Percentiles rank a stretch among this genome's conserved stretches.
Evolutionary conservation across 1,284 basidiomycete genomes (phyloP).

Genomic region (Sanghuangporus weigelae): DNA sequence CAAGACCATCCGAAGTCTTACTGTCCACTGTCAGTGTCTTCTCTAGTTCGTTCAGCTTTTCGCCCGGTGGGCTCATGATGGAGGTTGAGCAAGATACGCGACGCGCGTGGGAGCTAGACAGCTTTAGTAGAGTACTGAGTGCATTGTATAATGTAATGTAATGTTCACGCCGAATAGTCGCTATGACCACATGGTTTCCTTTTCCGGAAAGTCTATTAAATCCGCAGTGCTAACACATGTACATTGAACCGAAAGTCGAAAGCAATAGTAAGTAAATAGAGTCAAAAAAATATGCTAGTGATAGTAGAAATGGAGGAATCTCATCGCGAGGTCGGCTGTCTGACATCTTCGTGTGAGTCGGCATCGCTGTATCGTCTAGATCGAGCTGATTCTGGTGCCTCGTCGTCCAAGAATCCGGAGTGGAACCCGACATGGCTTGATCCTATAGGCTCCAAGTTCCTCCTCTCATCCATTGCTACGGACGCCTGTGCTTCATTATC

Average conservation of each 20-base stretch:
- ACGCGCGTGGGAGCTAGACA: neutral
- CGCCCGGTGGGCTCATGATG: slow-evolving; percentile 1
- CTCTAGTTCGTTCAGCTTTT: neutral
- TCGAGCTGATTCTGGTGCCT: neutral
- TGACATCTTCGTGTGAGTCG: neutral
- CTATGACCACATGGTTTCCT: slow-evolving; percentile 1
- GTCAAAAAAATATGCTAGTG: neutral
- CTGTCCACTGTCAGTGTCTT: neutral
- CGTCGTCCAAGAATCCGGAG: slow-evolving; percentile 16
- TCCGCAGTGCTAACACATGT: neutral
- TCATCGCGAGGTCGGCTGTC: slow-evolving; percentile 32
- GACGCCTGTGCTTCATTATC: slow-evolving; percentile 30
- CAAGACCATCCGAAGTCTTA: neutral
- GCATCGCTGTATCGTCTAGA: slow-evolving; percentile 2
- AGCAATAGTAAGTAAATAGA: neutral
- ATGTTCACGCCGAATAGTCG: neutral
- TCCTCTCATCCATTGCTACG: slow-evolving; percentile 53
- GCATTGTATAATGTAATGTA: neutral
- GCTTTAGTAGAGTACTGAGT: neutral
- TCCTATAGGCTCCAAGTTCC: slow-evolving; percentile 35
- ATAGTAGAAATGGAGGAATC: neutral
- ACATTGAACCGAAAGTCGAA: neutral
- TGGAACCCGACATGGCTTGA: slow-evolving; percentile 6
- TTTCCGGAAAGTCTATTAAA: neutral
- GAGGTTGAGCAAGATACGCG: neutral